phyloP scores from a whole-genome alignment of 2,329 filamentous ascomycete genomes.

The Beauveria australis region DNA sequence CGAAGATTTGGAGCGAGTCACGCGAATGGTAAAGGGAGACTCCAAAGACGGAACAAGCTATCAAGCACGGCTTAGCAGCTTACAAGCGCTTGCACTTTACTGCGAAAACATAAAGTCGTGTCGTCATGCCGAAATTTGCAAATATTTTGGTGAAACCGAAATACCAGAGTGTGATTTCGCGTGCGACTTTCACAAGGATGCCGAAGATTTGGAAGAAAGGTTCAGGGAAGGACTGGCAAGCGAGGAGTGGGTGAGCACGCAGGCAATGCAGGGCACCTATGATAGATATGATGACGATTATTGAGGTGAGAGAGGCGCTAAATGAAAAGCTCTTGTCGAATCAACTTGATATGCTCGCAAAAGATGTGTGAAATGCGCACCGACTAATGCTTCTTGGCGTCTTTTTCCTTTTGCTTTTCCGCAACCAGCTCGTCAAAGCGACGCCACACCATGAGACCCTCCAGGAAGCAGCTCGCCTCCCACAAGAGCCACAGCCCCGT shows the following conservation, averaged over 20 bases:
- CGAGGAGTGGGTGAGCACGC: conserved; percentile 57
- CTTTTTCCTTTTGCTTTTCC: conserved; percentile 28
- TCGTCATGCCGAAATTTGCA: conserved; percentile 65
- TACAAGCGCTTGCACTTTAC: conserved; percentile 64
- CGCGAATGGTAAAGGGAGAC: conserved; percentile 43
- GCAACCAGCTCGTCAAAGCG: conserved; percentile 35
- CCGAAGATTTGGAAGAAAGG: conserved; percentile 45
- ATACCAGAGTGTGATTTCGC: conserved; percentile 60
- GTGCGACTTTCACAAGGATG: conserved; percentile 71
- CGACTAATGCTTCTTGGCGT: conserved; percentile 26
- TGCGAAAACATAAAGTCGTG: conserved; percentile 71
- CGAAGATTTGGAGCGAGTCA: conserved; percentile 73
- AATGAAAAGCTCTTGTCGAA: not conserved
- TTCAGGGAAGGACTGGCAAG: conserved; percentile 48
- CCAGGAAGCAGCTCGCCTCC: conserved; percentile 43
- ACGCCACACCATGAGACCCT: conserved; percentile 42
- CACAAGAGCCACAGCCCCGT: conserved; percentile 47
- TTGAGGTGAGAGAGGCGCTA: not conserved
- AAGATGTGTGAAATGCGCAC: not conserved
- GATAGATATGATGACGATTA: conserved; percentile 45
- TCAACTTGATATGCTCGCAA: not conserved
- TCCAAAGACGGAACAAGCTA: conserved; percentile 33
- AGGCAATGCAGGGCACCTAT: conserved; percentile 50
- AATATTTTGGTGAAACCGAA: conserved; percentile 65
- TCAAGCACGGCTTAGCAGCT: conserved; percentile 50